A percentile compares a stretch with the other conserved stretches of the same genome.
Evolutionary conservation across 2,329 filamentous ascomycete genomes (phyloP).

Genomic region (Trichophyton verrucosum): DNA sequence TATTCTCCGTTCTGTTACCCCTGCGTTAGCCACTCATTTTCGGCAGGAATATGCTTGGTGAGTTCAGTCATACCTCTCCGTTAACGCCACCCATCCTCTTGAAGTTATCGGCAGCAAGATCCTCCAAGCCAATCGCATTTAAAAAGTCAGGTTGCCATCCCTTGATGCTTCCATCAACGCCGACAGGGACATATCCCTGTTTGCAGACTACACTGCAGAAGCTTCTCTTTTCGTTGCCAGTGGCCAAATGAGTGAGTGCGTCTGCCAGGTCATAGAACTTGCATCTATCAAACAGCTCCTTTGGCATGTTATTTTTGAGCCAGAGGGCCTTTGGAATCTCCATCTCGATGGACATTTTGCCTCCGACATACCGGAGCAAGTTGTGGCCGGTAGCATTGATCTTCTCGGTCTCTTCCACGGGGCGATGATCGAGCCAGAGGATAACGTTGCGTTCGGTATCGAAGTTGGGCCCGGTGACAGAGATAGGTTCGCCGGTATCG

Average conservation of each 20-base stretch:
- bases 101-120: constrained; percentile 75
- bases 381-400: constrained; percentile 92
- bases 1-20: constrained; percentile 69
- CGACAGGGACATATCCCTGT: constrained; percentile 92
- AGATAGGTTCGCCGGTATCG: constrained; percentile 79
- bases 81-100: constrained; percentile 89
- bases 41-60: constrained; percentile 7
- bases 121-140: constrained; percentile 69
- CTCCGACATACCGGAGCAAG: constrained; percentile 87
- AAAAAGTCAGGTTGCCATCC: constrained; percentile 97
- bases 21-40: constrained; percentile 2
- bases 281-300: constrained; percentile 77
- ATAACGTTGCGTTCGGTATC: constrained; percentile 88
- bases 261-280: constrained; percentile 96
- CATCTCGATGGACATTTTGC: constrained; percentile 99
- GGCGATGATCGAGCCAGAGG: constrained; percentile 92
- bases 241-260: constrained; percentile 86
- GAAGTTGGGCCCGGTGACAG: constrained; percentile 82
- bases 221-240: constrained; percentile 79
- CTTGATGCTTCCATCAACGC: constrained; percentile 91
- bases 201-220: constrained; percentile 97
- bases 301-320: constrained; percentile 97
- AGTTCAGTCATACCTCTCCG: constrained; percentile 65
- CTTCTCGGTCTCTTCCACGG: constrained; percentile 76
- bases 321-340: constrained; percentile 97